A percentile compares a stretch with the other conserved stretches of the same genome.
These are phyloP conservation scores for Fusarium sp. DNA, from an alignment of 2,329 filamentous ascomycete genomes.

Conservation along the genomic window DNA sequence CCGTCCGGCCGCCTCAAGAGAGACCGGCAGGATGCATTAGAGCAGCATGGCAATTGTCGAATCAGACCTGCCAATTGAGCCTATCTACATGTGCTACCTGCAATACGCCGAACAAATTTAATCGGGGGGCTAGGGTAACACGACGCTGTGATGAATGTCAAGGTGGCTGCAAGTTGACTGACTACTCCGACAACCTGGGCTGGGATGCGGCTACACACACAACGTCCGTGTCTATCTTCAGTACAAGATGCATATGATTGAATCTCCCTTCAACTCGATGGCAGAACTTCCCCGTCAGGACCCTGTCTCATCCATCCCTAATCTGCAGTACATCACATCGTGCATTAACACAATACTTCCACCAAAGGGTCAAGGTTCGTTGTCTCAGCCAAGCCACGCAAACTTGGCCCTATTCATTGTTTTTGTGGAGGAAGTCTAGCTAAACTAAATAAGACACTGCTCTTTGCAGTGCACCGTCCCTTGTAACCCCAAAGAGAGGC, in stretches of 20 bases:
- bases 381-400: constrained; percentile 47
- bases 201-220: not conserved
- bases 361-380: constrained; percentile 19
- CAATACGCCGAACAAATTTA: not conserved
- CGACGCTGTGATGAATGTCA: not conserved
- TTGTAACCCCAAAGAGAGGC: constrained; percentile 48
- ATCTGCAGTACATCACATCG: not conserved
- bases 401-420: constrained; percentile 45
- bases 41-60: constrained; percentile 5
- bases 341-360: not conserved
- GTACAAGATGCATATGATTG: not conserved
- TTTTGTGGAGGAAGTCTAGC: constrained; percentile 52
- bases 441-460: constrained; percentile 49
- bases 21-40: constrained; percentile 12
- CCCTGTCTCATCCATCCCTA: not conserved
- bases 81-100: constrained; percentile 6
- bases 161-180: not conserved
- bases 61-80: constrained; percentile 2
- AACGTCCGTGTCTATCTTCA: not conserved
- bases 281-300: not conserved
- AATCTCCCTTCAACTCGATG: not conserved
- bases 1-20: not conserved
- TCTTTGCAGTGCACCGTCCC: constrained; percentile 49
- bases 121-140: not conserved
- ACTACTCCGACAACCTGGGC: not conserved